These are phyloP conservation scores for Blumeriella jaapii DNA, from an alignment of 2,329 filamentous ascomycete genomes.

Conservation along the genomic window DNA sequence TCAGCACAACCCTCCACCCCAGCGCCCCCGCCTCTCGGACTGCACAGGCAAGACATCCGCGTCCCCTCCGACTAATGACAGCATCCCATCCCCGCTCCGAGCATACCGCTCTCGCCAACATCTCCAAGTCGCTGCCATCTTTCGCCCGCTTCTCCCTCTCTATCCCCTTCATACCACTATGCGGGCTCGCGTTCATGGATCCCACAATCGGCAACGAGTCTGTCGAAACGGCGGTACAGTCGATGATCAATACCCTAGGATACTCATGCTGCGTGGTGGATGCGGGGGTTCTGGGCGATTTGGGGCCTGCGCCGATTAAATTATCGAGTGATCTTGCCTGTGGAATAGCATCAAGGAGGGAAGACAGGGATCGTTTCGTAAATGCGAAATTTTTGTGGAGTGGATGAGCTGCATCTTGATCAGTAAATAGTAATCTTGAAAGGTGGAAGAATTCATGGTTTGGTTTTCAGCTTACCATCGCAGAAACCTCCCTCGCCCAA, in stretches of 20 bases:
- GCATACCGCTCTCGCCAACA: slow-evolving; percentile 61
- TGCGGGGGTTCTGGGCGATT: too few relatives aligned
- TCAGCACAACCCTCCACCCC: slow-evolving; percentile 37
- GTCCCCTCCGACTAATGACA: slow-evolving; percentile 52
- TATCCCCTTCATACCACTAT: background rate
- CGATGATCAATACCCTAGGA: slow-evolving; percentile 43
- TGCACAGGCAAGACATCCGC: slow-evolving; percentile 63
- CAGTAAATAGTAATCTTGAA: too few relatives aligned
- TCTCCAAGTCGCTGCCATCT: slow-evolving; percentile 53
- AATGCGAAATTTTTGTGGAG: slow-evolving; percentile 53
- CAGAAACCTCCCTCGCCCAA: too few relatives aligned
- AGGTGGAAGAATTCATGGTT: too few relatives aligned
- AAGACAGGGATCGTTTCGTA: slow-evolving; percentile 30
- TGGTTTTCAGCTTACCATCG: too few relatives aligned
- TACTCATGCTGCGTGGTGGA: too few relatives aligned
- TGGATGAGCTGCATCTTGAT: slow-evolving; percentile 39
- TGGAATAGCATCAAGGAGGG: too few relatives aligned
- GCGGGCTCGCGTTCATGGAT: background rate
- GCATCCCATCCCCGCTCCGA: slow-evolving; percentile 66
- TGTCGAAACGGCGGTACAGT: slow-evolving; percentile 36
- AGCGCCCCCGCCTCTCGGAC: slow-evolving; percentile 63
- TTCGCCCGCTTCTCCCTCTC: slow-evolving; percentile 1
- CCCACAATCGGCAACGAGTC: slow-evolving; percentile 4
- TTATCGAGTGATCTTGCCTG: too few relatives aligned
- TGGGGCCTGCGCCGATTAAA: too few relatives aligned